These are phyloP conservation scores for Cryphonectria parasitica DNA, from an alignment of 2,329 filamentous ascomycete genomes.

Conservation along the genomic window DNA sequence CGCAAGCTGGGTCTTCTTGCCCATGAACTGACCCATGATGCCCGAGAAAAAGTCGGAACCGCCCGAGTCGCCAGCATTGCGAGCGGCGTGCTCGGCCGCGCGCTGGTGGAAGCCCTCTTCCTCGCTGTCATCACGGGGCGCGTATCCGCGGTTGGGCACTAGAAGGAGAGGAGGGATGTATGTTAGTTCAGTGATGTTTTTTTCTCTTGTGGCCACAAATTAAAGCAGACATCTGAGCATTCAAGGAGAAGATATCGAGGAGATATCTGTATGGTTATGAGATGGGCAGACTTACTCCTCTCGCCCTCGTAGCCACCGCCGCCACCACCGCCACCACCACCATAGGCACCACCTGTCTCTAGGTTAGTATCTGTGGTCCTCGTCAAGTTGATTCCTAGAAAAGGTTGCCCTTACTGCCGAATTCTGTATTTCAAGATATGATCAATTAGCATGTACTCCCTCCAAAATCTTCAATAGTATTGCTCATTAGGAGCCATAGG, in stretches of 20 bases:
- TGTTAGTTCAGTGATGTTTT: constrained; percentile 10
- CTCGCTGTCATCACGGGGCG: constrained; percentile 49
- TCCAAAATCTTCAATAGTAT: too few species aligned
- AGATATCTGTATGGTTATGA: background rate
- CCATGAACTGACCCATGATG: constrained; percentile 51
- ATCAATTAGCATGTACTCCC: background rate
- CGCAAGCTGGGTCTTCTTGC: constrained; percentile 54
- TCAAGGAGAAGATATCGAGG: background rate
- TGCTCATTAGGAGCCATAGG: background rate
- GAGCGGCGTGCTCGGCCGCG: constrained; percentile 53
- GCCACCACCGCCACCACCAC: constrained; percentile 17
- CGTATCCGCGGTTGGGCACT: constrained; percentile 36
- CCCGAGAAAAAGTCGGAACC: constrained; percentile 53
- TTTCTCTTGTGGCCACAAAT: background rate
- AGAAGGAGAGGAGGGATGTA: background rate
- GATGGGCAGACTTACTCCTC: constrained; percentile 31
- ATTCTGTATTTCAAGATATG: constrained; percentile 13
- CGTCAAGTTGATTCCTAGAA: background rate
- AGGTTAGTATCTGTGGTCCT: constrained; percentile 3
- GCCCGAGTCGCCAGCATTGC: constrained; percentile 51
- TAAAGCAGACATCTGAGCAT: background rate
- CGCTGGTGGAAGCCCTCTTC: constrained; percentile 39
- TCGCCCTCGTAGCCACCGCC: constrained; percentile 6
- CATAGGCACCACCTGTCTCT: constrained; percentile 23
- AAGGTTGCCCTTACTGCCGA: constrained; percentile 23